Percentiles rank a stretch among this genome's conserved stretches.
phyloP scores from a whole-genome alignment of 331 rosid species.

The Saraca asoca region DNA sequence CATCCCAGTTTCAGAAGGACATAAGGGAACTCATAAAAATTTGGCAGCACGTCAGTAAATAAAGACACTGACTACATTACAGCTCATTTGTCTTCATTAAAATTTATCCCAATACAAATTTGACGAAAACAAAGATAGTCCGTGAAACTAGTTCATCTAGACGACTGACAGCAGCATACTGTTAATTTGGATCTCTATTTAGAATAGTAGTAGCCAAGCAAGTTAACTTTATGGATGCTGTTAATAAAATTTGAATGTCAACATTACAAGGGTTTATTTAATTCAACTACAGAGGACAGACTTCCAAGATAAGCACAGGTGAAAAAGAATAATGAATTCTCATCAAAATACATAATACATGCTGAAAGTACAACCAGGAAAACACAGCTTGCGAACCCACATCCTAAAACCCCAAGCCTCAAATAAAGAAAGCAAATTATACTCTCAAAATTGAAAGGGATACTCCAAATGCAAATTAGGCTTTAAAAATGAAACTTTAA shows the following conservation, averaged over 20 bases:
- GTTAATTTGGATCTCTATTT: constrained; percentile 11
- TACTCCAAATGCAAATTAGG: not conserved
- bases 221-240: constrained; percentile 13
- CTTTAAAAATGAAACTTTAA: constrained; percentile 5
- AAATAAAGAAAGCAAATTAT: not conserved
- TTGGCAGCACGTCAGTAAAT: constrained; percentile 8
- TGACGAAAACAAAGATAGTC: constrained; percentile 2
- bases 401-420: not conserved
- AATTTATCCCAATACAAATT: constrained; percentile 12
- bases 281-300: constrained; percentile 3
- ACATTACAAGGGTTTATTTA: not conserved
- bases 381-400: not conserved
- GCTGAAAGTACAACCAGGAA: constrained; percentile 5
- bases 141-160: constrained; percentile 7
- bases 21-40: constrained; percentile 18
- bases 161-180: constrained; percentile 2
- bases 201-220: not conserved
- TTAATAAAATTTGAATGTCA: not conserved
- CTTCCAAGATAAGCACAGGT: not conserved
- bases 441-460: not conserved
- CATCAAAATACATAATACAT: constrained; percentile 8
- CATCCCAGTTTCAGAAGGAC: constrained; percentile 1
- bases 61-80: constrained; percentile 2
- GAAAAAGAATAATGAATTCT: constrained; percentile 5
- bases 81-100: constrained; percentile 22